phyloP scores from a whole-genome alignment of 106 monocot genomes.

The Gastrodia elata region DNA sequence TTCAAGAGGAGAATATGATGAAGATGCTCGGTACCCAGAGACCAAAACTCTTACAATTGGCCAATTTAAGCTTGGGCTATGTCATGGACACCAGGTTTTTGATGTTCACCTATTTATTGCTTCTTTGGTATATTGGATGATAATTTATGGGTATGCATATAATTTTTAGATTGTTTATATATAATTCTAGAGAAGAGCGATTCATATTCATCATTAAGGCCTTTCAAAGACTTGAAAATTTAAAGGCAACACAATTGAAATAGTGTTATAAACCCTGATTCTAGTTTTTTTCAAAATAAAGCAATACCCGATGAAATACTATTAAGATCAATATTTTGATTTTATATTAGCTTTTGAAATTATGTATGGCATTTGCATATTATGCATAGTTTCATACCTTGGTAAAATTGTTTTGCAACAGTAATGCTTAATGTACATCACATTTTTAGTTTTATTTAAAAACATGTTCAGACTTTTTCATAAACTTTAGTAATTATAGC shows the following conservation, averaged over 20 bases:
- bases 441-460: background rate
- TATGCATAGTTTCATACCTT: background rate
- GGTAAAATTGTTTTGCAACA: background rate
- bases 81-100: constrained; percentile 93
- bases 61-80: constrained; percentile 94
- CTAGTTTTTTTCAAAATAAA: background rate
- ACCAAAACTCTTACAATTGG: constrained; percentile 84
- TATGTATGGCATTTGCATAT: background rate
- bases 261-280: background rate
- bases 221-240: background rate
- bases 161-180: background rate
- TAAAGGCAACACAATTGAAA: background rate
- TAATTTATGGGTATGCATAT: background rate
- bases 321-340: background rate
- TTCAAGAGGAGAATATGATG: constrained; percentile 86
- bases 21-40: constrained; percentile 78
- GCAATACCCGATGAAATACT: background rate
- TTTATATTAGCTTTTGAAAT: background rate
- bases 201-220: background rate
- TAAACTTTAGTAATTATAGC: background rate
- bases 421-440: background rate
- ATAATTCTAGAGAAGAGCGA: background rate
- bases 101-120: background rate
- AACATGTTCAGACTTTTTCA: background rate
- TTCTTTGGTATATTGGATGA: background rate